Conservation (phyloP, 2,329 filamentous ascomycete species). For the Fusarium agapanthi region DNA sequence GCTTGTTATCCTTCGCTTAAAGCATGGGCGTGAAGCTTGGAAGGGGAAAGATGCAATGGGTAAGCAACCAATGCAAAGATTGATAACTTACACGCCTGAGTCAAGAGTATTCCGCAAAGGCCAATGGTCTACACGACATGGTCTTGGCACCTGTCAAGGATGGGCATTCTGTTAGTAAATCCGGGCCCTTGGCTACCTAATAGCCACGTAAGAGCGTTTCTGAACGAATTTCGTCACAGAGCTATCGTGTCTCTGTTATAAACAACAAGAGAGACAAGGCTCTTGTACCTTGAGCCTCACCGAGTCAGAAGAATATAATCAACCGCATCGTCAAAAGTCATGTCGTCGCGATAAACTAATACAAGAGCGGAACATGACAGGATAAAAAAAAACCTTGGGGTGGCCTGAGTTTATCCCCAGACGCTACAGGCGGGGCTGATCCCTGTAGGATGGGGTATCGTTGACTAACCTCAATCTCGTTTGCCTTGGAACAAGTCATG, state of each 20-base stretch:
- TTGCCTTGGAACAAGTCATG: constrained; percentile 34
- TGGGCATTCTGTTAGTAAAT: constrained; percentile 40
- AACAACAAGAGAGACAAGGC: not conserved
- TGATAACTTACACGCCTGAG: constrained; percentile 26
- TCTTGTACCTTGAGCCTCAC: not conserved
- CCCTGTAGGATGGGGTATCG: constrained; percentile 21
- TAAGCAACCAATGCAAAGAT: constrained; percentile 26
- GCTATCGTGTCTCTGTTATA: not conserved
- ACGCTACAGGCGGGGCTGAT: constrained; percentile 5
- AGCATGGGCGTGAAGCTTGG: constrained; percentile 8
- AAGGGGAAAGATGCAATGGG: not conserved
- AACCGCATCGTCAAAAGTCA: not conserved
- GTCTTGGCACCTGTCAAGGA: constrained; percentile 32
- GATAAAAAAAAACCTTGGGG: constrained; percentile 22
- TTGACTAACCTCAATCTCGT: constrained; percentile 39
- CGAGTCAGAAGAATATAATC: constrained; percentile 14
- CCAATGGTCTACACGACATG: constrained; percentile 17
- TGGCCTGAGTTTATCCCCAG: constrained; percentile 35
- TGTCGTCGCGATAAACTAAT: constrained; percentile 19
- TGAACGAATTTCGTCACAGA: constrained; percentile 2
- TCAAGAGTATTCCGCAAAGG: not conserved
- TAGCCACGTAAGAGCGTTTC: constrained; percentile 40
- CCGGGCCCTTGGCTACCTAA: constrained; percentile 32
- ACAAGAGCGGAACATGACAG: constrained; percentile 11
- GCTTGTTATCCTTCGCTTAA: constrained; percentile 23